Evolutionary conservation across 1,284 basidiomycete genomes (phyloP), one percentile per base, ranked within the genome.

Genomic region (Mycosarcoma maydis): DNA sequence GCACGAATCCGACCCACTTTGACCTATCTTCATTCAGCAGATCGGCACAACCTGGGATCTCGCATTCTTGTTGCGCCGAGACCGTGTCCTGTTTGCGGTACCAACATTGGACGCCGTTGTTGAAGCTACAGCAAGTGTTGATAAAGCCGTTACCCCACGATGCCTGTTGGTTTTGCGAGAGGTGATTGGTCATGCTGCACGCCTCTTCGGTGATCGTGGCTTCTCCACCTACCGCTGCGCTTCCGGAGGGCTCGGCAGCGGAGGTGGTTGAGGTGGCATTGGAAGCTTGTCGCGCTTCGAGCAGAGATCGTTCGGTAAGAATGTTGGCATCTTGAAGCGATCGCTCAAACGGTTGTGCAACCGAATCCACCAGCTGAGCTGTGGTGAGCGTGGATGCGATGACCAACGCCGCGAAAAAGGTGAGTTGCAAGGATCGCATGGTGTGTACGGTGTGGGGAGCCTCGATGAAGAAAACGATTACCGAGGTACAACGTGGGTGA

Each of bases 121-220:
- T 45, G n/a, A 55, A 61, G 11, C 65, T 58, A 26, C 74, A 76
- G 52, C 74, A 76, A 1, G 74, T 70, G 46, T 68, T 76, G 37
- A 76, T 48, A 33, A 72, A 62, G 3, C 57, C 58, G 22, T 72
- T 65, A 6, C 60, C 65, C 74, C 74, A 76, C 16, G 69, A 69
- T 1, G 74, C 72, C 45, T 76, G 74, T 38, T 76, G 74, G 45
- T 74, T 76, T 8, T 47, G 36, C 11, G 57, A 26, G 36, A 76
- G 56, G 17, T 64, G 48, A 46, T 74, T 76, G 23, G 50, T 50
- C 50, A 74, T 50, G 22, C 40, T 40, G 47, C 74, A 76, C 0
- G 55, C 52, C 22, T 64, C 23, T 27, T 70, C 71, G 22, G 57
- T 45, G 49, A 76, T 52, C 11, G 66, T 70, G 5, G 74, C 74